A percentile compares a stretch with the other conserved stretches of the same genome.
Evolutionary conservation across 2,329 filamentous ascomycete genomes (phyloP).

Genomic region (Hypomyces perniciosus): DNA sequence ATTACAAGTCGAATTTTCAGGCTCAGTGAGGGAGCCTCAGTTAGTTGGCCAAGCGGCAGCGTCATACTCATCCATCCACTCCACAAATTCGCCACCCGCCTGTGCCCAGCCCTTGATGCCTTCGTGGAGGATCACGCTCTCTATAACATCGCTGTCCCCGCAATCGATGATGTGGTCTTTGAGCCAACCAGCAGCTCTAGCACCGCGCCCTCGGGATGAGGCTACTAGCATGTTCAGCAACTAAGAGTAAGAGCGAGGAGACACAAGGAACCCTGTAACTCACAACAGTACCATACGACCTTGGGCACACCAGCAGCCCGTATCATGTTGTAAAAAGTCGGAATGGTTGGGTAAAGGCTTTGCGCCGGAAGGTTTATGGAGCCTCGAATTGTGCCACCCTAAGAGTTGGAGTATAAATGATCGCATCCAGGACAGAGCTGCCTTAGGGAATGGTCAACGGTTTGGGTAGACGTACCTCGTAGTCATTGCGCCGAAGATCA

Average conservation of each 20-base stretch:
- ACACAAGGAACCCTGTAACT: conserved; percentile 12
- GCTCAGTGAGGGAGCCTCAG: too few species aligned
- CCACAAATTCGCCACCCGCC: conserved; percentile 41
- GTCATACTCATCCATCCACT: conserved; percentile 44
- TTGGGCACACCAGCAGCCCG: conserved; percentile 33
- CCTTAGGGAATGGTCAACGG: neutral
- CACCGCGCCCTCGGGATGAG: conserved; percentile 49
- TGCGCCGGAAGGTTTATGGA: conserved; percentile 49
- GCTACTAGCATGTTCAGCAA: conserved; percentile 30
- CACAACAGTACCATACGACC: conserved; percentile 46
- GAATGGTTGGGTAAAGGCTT: conserved; percentile 37
- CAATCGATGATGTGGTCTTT: conserved; percentile 42
- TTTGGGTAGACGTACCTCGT: neutral
- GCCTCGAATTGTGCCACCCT: conserved; percentile 51
- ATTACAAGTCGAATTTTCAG: too few species aligned
- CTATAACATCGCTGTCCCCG: conserved; percentile 33
- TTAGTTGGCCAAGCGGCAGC: conserved; percentile 31
- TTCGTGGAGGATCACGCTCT: conserved; percentile 43
- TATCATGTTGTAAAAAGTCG: conserved; percentile 36
- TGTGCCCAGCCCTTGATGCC: conserved; percentile 51
- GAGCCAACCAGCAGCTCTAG: conserved; percentile 49
- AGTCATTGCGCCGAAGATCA: neutral
- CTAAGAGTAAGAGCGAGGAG: neutral
- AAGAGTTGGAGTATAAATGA: neutral
- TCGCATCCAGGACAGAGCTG: neutral